Evolutionary conservation across 2,329 filamentous ascomycete genomes (phyloP).

Genomic region (Scedosporium dehoogii): DNA sequence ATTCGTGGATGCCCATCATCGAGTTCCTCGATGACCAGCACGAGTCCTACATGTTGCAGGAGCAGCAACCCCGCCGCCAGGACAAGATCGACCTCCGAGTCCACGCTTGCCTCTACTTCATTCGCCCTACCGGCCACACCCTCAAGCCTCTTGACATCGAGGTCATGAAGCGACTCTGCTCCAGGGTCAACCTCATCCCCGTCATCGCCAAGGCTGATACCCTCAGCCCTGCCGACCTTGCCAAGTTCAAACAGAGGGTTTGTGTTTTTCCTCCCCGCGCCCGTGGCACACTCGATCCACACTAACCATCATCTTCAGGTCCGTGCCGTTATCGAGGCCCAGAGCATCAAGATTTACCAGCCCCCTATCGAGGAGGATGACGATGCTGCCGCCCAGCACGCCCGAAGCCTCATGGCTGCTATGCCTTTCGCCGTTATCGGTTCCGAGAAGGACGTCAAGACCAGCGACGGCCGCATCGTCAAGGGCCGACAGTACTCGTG

Average conservation of each 20-base stretch:
- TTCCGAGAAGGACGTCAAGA: constrained; percentile 98
- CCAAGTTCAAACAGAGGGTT: constrained; percentile 85
- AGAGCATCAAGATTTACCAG: constrained; percentile 99
- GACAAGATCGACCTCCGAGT: constrained; percentile 99
- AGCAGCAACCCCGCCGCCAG: constrained; percentile 94
- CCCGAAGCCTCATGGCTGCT: constrained; percentile 84
- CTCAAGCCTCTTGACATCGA: constrained; percentile 98
- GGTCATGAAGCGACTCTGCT: constrained; percentile 98
- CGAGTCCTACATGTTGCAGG: constrained; percentile 99
- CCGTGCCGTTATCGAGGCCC: constrained; percentile 87
- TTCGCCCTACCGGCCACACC: constrained; percentile 95
- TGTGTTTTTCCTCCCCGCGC: constrained; percentile 22
- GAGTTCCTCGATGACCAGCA: constrained; percentile 99
- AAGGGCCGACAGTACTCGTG: constrained; percentile 99
- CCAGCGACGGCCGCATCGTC: constrained; percentile 86
- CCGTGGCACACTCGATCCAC: neutral
- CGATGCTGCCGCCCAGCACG: constrained; percentile 89
- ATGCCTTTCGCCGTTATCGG: constrained; percentile 99
- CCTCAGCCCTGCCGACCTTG: constrained; percentile 81
- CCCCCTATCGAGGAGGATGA: constrained; percentile 97
- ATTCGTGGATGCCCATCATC: constrained; percentile 99
- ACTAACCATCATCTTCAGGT: constrained; percentile 49
- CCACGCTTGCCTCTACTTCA: constrained; percentile 97
- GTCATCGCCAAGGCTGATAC: constrained; percentile 99
- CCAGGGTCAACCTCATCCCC: constrained; percentile 95